These are phyloP conservation scores for Ceratocystis lukuohia DNA, from an alignment of 2,329 filamentous ascomycete species.

Conservation along the genomic window DNA sequence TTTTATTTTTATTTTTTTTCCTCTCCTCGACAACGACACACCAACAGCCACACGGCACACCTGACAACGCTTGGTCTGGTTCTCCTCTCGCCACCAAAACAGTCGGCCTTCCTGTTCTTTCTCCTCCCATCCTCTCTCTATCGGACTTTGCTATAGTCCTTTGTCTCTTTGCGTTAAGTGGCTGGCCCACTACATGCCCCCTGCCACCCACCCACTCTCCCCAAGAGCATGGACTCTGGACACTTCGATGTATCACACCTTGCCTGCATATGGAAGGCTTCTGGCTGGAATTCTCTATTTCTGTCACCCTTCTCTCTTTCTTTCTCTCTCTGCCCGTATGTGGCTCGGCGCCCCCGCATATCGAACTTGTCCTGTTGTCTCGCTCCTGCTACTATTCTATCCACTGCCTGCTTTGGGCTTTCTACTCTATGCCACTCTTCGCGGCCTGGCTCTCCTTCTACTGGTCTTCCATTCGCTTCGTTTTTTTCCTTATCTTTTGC, in stretches of 20 bases:
- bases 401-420: not conserved
- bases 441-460: not conserved
- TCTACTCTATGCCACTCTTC: not conserved
- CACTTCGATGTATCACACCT: not conserved
- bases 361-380: not conserved
- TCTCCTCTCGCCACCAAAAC: too few species aligned
- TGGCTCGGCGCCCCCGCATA: not conserved
- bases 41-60: not conserved
- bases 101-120: not conserved
- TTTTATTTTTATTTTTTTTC: not conserved
- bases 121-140: not conserved
- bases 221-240: not conserved
- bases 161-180: not conserved
- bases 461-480: slow-evolving; percentile 4
- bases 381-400: not conserved
- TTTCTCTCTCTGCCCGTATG: not conserved
- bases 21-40: not conserved
- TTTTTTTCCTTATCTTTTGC: not conserved
- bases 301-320: not conserved
- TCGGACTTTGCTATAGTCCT: not conserved
- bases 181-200: slow-evolving; percentile 5
- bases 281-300: not conserved
- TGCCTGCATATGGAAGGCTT: not conserved
- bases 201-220: not conserved
- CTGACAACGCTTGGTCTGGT: too few species aligned